Conservation (phyloP, 78 protist genomes). For the Emiliania huxleyi region DNA sequence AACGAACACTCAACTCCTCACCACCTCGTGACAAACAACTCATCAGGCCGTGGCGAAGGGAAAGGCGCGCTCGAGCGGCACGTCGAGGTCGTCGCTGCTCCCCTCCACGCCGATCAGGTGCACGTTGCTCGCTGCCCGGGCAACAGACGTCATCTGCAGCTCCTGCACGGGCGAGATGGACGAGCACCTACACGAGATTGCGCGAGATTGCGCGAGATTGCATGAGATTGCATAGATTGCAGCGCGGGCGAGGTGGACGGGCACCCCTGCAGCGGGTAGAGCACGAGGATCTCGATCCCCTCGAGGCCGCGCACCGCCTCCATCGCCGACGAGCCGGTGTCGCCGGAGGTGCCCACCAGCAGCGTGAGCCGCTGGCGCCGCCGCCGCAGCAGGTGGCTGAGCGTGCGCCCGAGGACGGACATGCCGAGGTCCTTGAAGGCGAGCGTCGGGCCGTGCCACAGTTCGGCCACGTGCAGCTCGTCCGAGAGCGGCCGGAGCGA, state of each 20-base stretch:
- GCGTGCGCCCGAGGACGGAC: neutral
- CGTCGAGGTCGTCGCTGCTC: neutral
- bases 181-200: no score
- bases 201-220: no score
- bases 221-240: no score
- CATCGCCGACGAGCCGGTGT: neutral
- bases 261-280: neutral
- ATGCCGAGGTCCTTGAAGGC: slow-evolving; percentile 15
- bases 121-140: neutral
- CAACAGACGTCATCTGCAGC: neutral
- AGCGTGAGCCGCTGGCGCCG: neutral
- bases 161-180: neutral
- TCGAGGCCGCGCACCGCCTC: neutral
- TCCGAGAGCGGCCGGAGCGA: neutral
- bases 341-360: slow-evolving; percentile 23
- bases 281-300: neutral
- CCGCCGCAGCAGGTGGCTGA: neutral
- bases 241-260: neutral
- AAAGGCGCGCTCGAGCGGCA: neutral
- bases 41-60: no score
- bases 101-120: neutral
- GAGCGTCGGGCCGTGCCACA: slow-evolving; percentile 22
- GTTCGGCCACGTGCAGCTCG: neutral
- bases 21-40: no score
- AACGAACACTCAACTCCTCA: no score